Base-by-base conservation (phyloP, 176 grass and related monocot genomes). In the Carex pumila region DNA sequence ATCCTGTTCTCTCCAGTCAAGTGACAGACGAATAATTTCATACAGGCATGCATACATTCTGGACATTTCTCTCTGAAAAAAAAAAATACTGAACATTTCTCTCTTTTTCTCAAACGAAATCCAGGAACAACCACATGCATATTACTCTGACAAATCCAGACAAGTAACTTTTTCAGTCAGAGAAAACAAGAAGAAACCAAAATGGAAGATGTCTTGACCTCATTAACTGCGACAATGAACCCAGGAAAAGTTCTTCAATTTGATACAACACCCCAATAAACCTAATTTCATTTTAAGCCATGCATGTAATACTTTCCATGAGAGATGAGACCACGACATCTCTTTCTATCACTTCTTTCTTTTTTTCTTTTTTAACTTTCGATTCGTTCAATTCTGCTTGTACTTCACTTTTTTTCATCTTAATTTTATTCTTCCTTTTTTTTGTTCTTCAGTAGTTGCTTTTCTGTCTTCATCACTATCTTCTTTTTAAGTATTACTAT, bases 11-110 rank as follows among this genome's bases (percentile, higher is more conserved):
- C 50, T 79, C 53, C 76, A 60, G 76, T 79, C 76, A 17, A 34
- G 17, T 79, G 69, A 45, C 69, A 72, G 69, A 9, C 34, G 69
- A 72, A 72, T 72, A 72, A 72, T 72, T 72, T 72, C 41, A 21
- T 49, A 37, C 39, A 72, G 21, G 66, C 66, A 70, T 70, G 34
- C 66, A 70, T 70, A 15, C 66, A 72, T 18, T 45, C 69, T 49
- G 69, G 0, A 21, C 63, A 64, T 65, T 4, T 32, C 11, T 72
- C 39, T 72, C 18, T 72, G 32, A 34, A 34, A 34, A 34, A 34
- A 34, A 34, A 34, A 34, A 34, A 34, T 34, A 3, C 69, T 47
- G 69, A 0, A 21, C 63, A 64, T 65, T 4, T 32, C 11, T 72
- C 39, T 72, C 18, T 72, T 49, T 72, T 72, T 72, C 41, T 49